These are phyloP conservation scores for Clonostachys sp. DNA, from an alignment of 2,329 filamentous ascomycete species.

Conservation along the genomic window DNA sequence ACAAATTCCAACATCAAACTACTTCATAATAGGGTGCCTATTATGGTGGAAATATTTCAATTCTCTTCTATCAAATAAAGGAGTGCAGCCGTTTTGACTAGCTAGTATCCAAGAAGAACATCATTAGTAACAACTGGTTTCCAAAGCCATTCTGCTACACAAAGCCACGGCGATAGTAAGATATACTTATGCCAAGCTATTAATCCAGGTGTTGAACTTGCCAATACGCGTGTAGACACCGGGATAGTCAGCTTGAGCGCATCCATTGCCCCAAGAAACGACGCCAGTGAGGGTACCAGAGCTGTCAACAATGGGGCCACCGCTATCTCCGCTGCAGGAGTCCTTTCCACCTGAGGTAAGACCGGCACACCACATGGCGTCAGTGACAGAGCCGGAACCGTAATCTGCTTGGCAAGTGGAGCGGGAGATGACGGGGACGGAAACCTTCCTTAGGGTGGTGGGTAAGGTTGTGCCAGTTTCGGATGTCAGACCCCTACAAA, in stretches of 20 bases:
- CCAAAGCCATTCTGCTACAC: too few relatives aligned
- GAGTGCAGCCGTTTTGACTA: too few relatives aligned
- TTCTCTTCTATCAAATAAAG: too few relatives aligned
- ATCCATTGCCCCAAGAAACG: slow-evolving; percentile 22
- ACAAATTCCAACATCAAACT: too few relatives aligned
- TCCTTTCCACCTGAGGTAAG: slow-evolving; percentile 16
- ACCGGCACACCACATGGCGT: slow-evolving; percentile 23
- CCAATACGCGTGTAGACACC: slow-evolving; percentile 22
- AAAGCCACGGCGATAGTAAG: too few relatives aligned
- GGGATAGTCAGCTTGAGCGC: slow-evolving; percentile 13
- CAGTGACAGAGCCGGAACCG: slow-evolving; percentile 11
- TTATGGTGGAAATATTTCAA: too few relatives aligned
- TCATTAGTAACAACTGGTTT: too few relatives aligned
- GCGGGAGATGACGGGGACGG: slow-evolving; percentile 19
- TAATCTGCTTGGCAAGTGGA: slow-evolving; percentile 15
- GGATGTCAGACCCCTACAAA: background rate
- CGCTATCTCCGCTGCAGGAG: slow-evolving; percentile 23
- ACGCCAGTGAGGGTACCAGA: slow-evolving; percentile 12
- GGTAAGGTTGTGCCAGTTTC: slow-evolving; percentile 8
- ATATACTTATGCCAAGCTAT: slow-evolving; percentile 10
- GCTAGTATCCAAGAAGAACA: too few relatives aligned
- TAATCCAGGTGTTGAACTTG: slow-evolving; percentile 10
- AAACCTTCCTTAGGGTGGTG: slow-evolving; percentile 18
- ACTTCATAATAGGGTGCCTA: too few relatives aligned
- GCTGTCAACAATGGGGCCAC: slow-evolving; percentile 17